Base-by-base conservation (phyloP, 495 filamentous ascomycete species). In the Penicillium herquei region DNA sequence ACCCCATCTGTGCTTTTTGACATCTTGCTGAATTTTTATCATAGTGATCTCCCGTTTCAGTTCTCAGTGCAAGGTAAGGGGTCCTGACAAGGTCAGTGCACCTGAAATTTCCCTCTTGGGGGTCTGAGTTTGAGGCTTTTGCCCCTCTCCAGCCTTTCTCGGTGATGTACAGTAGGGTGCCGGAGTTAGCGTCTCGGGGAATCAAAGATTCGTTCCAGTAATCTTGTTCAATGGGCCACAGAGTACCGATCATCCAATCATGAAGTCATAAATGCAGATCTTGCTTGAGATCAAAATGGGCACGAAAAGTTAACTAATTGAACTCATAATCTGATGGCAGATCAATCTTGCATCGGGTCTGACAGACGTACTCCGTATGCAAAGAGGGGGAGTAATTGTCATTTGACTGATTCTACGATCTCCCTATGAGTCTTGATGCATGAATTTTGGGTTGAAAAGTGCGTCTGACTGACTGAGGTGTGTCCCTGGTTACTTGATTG, bases 211-310 rank as follows among this genome's bases (percentile, higher is more conserved):
- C 32, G 47, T 40, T 57, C 62, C 57, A 57, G 56, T 32, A 53
- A 57, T 58, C 64, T 59, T 61, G 49, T 57, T 57, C 26, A 44
- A 59, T 55, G 56, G 51, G 53, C 49, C 53, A 31, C 17, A 8
- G 41, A 49, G 17, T 8, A 13, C 45, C 62, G 64, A 67, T 57
- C 33, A 26, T 14, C 64, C 64, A 67, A 67, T 64, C 35, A 51
- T 34, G n/a, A 31, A 40, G 0, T 3, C 43, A 6, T n/a, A 12
- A 18, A n/a, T 8, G 31, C 21, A 48, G 11, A 39, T 48, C 43
- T 33, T 10, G 33, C 42, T 12, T 17, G 7, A 39, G 43, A 54
- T 48, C 52, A 42, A 11, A 13, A 37, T 37, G 34, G 34, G 21
- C 4, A 26, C 21, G n/a, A 26, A 26, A 26, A 37, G 34, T 37